These are phyloP conservation scores for Acanthamoeba lugdunensis DNA, from an alignment of 208 protist species.

Conservation along the genomic window DNA sequence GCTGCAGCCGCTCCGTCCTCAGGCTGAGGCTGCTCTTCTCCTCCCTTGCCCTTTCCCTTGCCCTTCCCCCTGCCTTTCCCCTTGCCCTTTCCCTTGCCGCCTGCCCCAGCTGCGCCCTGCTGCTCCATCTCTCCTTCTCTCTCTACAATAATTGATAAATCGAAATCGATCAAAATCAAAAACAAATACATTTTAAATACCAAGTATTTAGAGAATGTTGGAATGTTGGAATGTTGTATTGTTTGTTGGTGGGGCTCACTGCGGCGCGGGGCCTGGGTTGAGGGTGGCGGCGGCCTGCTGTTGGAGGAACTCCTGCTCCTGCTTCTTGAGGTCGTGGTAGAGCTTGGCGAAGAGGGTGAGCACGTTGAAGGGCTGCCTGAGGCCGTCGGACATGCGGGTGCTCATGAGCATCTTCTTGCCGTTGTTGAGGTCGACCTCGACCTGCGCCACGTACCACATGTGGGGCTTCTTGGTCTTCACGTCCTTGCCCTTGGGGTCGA, in stretches of 20 bases:
- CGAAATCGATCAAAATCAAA: too few relatives aligned
- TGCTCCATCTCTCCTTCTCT: not conserved
- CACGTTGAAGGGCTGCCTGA: constrained; percentile 53
- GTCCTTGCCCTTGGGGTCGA: not conserved
- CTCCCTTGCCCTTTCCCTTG: constrained; percentile 1
- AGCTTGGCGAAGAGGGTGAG: not conserved
- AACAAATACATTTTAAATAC: too few relatives aligned
- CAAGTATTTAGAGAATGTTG: too few relatives aligned
- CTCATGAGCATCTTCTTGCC: constrained; percentile 37
- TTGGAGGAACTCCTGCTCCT: not conserved
- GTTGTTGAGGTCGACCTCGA: constrained; percentile 40
- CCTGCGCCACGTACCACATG: constrained; percentile 45
- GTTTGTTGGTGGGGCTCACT: not conserved
- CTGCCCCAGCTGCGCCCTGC: not conserved
- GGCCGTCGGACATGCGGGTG: not conserved
- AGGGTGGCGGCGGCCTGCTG: not conserved
- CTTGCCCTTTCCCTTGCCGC: not conserved
- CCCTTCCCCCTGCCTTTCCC: not conserved
- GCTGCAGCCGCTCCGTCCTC: not conserved
- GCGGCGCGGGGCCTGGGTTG: not conserved
- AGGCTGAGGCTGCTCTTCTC: not conserved
- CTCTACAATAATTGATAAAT: too few relatives aligned
- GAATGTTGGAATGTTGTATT: not conserved
- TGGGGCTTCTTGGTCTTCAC: constrained; percentile 15
- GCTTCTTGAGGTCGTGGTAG: not conserved